phyloP scores from a whole-genome alignment of 768 basidiomycete genomes.

The Dioszegia aurantiaca region DNA sequence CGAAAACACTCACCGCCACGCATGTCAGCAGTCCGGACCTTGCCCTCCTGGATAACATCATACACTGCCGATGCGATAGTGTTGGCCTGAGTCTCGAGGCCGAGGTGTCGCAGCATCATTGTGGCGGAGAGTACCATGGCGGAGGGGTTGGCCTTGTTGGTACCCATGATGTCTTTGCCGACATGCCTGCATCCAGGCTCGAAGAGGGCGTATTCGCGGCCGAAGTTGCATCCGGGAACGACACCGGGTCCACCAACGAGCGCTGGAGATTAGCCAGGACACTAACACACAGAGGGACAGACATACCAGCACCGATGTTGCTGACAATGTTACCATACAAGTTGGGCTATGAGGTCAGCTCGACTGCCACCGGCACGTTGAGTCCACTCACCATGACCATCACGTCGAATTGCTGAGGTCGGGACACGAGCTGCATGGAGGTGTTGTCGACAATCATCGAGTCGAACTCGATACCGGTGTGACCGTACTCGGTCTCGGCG shows the following conservation, averaged over 20 bases:
- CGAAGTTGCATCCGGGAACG: conserved; percentile 97
- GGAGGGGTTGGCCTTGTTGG: conserved; percentile 56
- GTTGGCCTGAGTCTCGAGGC: conserved; percentile 86
- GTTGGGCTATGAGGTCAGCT: conserved; percentile 26
- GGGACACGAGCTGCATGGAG: conserved; percentile 98
- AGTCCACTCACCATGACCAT: conserved; percentile 95
- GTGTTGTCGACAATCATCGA: conserved; percentile 99
- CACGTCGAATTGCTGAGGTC: conserved; percentile 93
- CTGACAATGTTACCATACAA: conserved; percentile 91
- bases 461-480: conserved; percentile 78
- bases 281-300: background rate
- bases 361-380: background rate
- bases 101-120: conserved; percentile 54
- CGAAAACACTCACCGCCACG: conserved; percentile 63
- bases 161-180: conserved; percentile 60
- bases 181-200: conserved; percentile 95
- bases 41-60: conserved; percentile 81
- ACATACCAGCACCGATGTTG: conserved; percentile 77
- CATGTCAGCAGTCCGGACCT: conserved; percentile 91
- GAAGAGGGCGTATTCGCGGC: conserved; percentile 94
- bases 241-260: conserved; percentile 97
- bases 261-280: conserved; percentile 55
- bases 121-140: conserved; percentile 55
- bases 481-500: conserved; percentile 87
- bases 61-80: conserved; percentile 88